Conservation (phyloP, 2,329 filamentous ascomycete species). For the Penicillium fuscoglaucum region DNA sequence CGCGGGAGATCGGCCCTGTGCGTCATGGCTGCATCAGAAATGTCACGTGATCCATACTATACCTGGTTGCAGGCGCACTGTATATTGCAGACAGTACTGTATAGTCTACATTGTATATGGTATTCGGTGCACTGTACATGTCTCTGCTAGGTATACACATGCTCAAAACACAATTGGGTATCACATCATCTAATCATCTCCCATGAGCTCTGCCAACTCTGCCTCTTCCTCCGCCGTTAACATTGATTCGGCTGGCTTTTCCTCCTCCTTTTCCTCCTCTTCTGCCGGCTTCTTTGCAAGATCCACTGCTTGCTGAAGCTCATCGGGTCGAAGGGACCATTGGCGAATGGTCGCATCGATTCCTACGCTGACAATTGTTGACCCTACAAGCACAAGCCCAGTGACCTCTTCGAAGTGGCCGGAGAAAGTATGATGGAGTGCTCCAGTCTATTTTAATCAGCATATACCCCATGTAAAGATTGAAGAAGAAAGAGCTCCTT, state of each 20-base stretch:
- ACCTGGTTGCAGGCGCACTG: background rate
- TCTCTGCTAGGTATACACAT: background rate
- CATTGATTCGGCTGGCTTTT: constrained; percentile 50
- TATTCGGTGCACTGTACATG: background rate
- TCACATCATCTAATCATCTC: constrained; percentile 52
- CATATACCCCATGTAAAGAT: background rate
- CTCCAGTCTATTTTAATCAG: constrained; percentile 58
- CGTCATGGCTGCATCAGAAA: constrained; percentile 34
- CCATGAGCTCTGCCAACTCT: constrained; percentile 89
- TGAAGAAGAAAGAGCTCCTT: constrained; percentile 19
- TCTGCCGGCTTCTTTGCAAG: constrained; percentile 48
- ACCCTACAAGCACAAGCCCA: constrained; percentile 65
- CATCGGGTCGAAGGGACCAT: constrained; percentile 70
- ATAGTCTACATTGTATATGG: constrained; percentile 1
- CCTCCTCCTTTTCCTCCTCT: constrained; percentile 47
- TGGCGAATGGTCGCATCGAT: constrained; percentile 86
- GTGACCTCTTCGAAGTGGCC: constrained; percentile 96
- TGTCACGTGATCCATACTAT: constrained; percentile 25
- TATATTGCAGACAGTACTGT: background rate
- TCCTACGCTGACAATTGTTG: constrained; percentile 71
- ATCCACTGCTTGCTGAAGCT: constrained; percentile 59
- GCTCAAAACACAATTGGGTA: constrained; percentile 16
- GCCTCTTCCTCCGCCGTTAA: constrained; percentile 90
- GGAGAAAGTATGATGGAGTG: constrained; percentile 69
- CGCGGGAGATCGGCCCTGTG: constrained; percentile 35